A percentile compares a stretch with the other conserved stretches of the same genome.
These are phyloP conservation scores for Penicillium sp. DNA, from an alignment of 2,329 filamentous ascomycete species.

Conservation along the genomic window DNA sequence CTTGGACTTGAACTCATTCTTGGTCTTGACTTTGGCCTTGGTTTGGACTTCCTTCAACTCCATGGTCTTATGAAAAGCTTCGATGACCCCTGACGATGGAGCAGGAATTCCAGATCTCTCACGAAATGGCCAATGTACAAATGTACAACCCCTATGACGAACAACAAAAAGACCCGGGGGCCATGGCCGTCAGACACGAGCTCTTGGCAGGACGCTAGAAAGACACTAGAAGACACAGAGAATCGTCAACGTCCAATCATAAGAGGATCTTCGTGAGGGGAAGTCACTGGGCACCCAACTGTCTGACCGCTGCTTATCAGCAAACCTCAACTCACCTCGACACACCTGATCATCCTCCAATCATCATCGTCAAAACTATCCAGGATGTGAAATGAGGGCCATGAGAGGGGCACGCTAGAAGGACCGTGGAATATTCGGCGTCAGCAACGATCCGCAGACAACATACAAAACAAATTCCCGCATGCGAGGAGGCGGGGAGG, in stretches of 20 bases:
- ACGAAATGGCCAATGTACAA: neutral
- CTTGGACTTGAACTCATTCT: neutral
- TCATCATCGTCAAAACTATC: neutral
- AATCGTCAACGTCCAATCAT: conserved; percentile 7
- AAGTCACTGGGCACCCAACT: conserved; percentile 5
- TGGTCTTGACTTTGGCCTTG: no score
- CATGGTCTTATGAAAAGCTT: neutral
- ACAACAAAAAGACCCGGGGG: neutral
- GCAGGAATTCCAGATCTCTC: neutral
- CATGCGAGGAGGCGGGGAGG: conserved; percentile 19
- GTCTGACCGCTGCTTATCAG: conserved; percentile 22
- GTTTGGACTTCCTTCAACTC: neutral
- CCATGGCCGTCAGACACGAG: conserved; percentile 2
- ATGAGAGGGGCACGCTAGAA: conserved; percentile 21
- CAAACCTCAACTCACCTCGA: neutral
- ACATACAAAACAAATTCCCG: conserved; percentile 24
- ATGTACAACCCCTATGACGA: neutral
- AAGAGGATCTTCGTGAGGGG: conserved; percentile 4
- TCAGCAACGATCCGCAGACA: conserved; percentile 18
- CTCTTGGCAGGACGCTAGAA: conserved; percentile 6
- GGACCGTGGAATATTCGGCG: conserved; percentile 22
- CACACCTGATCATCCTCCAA: conserved; percentile 1
- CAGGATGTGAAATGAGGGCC: neutral
- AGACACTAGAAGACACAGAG: conserved; percentile 21
- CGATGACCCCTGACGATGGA: neutral